phyloP scores from a whole-genome alignment of 2,329 filamentous ascomycete genomes.

The Neonectria magnoliae region DNA sequence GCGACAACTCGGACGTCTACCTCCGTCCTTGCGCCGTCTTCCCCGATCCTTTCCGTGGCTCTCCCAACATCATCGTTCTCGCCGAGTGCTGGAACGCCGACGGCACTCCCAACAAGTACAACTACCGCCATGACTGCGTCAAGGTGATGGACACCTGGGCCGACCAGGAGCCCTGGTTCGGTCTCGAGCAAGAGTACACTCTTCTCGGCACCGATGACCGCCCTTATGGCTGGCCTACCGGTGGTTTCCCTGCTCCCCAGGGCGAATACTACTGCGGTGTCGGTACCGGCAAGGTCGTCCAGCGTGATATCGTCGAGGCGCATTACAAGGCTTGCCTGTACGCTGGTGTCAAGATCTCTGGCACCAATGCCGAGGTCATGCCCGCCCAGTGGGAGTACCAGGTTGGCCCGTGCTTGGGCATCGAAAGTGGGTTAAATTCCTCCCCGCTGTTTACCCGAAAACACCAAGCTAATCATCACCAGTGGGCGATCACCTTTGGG shows the following conservation, averaged over 20 bases:
- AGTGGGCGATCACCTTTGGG: constrained; percentile 98
- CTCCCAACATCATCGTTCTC: constrained; percentile 93
- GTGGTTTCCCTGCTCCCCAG: constrained; percentile 84
- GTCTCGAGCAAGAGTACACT: constrained; percentile 96
- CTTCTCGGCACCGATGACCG: constrained; percentile 80
- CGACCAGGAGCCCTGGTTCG: constrained; percentile 92
- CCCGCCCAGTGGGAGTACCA: constrained; percentile 98
- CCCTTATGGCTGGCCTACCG: constrained; percentile 78
- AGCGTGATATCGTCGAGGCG: constrained; percentile 93
- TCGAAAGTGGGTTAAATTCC: constrained; percentile 70
- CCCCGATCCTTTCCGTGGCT: constrained; percentile 89
- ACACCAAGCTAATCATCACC: constrained; percentile 40
- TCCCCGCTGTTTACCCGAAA: not conserved
- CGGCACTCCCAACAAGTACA: constrained; percentile 97
- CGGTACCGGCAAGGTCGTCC: constrained; percentile 95
- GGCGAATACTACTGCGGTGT: constrained; percentile 80
- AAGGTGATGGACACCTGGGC: constrained; percentile 91
- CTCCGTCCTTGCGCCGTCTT: constrained; percentile 89
- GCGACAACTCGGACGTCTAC: constrained; percentile 98
- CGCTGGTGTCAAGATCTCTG: constrained; percentile 91
- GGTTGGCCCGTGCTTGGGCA: constrained; percentile 88
- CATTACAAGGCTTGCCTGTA: constrained; percentile 76
- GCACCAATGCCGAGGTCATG: constrained; percentile 99
- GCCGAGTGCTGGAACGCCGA: constrained; percentile 95
- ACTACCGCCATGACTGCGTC: constrained; percentile 91